Evolutionary conservation across 2,329 filamentous ascomycete genomes (phyloP), one percentile per base, ranked within the genome.

Genomic region (Volutella citrinella): DNA sequence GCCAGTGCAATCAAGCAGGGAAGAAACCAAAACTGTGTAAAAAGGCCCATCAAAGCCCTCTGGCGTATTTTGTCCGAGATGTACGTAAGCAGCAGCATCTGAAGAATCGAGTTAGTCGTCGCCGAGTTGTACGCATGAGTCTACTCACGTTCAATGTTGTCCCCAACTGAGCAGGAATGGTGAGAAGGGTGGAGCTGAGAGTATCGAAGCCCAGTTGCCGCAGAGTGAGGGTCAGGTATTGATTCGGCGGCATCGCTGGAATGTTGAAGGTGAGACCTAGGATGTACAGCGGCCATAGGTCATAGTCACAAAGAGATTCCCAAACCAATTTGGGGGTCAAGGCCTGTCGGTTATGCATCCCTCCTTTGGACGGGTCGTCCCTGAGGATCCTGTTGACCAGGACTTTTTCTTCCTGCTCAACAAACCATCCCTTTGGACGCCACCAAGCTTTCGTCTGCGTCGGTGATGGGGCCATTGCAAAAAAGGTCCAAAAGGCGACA

Each of bases 301-400:
- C 74, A 46, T 73, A 81, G 44, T 82, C 78, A 10, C 63, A 65
- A 4, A 78, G 46, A 3, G 69, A 65, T 23, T 78, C 55, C 66
- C 68, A 75, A 0, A 78, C 63, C 4, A 66, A 53, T 12, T 55
- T 60, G 2, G 63, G 59, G 1, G 69, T 70, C 13, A 80, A 61
- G 5, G 46, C 49, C 19, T 59, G 49, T 3, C 76, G 67, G 43
- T 80, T 80, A 51, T 80, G 72, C 73, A 81, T 79, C 39, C 74
- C 71, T 20, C 72, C 72, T 48, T 78, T 78, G 28, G 64, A 66
- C 0, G 76, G 76, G 34, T 79, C 77, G 30, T 82, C 77, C 3
- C 77, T 68, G 14, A 67, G 49, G 5, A 66, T 54, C 1, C 79
- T 64, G 42, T 79, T 81, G 17, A 80, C 74, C 5, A 80, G 64